phyloP scores from a whole-genome alignment of 176 grass and related monocot species.

The Themeda triandra region DNA sequence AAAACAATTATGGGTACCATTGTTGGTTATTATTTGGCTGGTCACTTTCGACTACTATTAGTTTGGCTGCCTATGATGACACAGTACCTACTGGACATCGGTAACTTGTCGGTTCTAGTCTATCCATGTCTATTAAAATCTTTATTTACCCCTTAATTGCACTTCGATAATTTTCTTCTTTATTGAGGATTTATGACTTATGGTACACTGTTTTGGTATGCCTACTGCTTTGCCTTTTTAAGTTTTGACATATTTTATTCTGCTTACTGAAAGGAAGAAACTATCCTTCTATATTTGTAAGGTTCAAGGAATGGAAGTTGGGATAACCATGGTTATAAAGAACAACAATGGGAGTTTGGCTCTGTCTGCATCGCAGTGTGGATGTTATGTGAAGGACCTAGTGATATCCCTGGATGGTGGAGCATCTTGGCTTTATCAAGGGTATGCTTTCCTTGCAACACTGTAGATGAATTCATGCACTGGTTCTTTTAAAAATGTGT shows the following conservation, averaged over 20 bases:
- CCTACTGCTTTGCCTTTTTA: not conserved
- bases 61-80: not conserved
- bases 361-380: constrained; percentile 57
- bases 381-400: constrained; percentile 75
- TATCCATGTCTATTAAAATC: not conserved
- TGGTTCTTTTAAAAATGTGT: not conserved
- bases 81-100: not conserved
- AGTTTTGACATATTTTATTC: constrained; percentile 13
- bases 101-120: not conserved
- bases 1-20: not conserved
- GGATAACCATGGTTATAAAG: constrained; percentile 74
- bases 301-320: constrained; percentile 97
- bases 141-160: not conserved
- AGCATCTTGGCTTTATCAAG: constrained; percentile 99
- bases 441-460: constrained; percentile 52
- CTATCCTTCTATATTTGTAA: constrained; percentile 49
- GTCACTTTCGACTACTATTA: not conserved
- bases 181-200: not conserved
- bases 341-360: constrained; percentile 70
- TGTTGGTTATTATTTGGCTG: not conserved
- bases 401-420: constrained; percentile 84
- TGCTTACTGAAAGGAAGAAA: constrained; percentile 33
- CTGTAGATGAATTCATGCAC: not conserved
- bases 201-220: not conserved
- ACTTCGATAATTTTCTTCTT: not conserved